Evolutionary conservation across 805 yeast genomes (phyloP), one percentile per base, ranked within the genome.

Genomic region (Candida insectorum): DNA sequence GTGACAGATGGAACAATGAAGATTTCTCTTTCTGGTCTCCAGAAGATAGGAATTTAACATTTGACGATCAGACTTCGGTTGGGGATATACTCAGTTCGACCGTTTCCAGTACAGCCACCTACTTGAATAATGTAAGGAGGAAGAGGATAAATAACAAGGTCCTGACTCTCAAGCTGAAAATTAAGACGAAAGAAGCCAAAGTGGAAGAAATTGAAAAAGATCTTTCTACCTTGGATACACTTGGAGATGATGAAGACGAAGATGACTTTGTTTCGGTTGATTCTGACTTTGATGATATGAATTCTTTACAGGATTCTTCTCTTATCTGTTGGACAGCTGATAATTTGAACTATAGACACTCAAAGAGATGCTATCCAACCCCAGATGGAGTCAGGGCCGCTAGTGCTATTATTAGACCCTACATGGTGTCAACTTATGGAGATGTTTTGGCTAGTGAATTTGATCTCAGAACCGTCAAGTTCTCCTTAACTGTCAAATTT

Each of bases 1-100:
- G 98, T 0, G 98, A 91, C 57, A 55, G 71, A 16, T 91, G 97
- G 95, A 91, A 91, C 49, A 79, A 87, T 45, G 98, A 91, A 52
- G 97, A 91, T 57, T 81, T 91, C 54, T 85, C 96, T 1, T 74
- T 91, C 36, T 91, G 82, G 83, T 81, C 93, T 2, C 58, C 66
- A 3, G 88, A 81, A 40, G 87, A 82, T 44, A 43, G 66, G 25
- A 58, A 59, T 28, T 33, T 49, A 28, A 37, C 36, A 10, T 46
- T 48, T 22, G 47, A 41, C 17, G 54, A 48, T 6, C 39, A 37
- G 10, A 16, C 30, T 9, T 32, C 44, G 4, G 15, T 43, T 2
- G 22, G 28, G 8, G 47, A 40, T 15, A 24, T 37, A 11, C 24
- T 43, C 3, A 31, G 33, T 6, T 37, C 44, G 1, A 40, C 44